phyloP scores from a whole-genome alignment of 805 yeast species.

The Lachancea lanzarotensis region DNA sequence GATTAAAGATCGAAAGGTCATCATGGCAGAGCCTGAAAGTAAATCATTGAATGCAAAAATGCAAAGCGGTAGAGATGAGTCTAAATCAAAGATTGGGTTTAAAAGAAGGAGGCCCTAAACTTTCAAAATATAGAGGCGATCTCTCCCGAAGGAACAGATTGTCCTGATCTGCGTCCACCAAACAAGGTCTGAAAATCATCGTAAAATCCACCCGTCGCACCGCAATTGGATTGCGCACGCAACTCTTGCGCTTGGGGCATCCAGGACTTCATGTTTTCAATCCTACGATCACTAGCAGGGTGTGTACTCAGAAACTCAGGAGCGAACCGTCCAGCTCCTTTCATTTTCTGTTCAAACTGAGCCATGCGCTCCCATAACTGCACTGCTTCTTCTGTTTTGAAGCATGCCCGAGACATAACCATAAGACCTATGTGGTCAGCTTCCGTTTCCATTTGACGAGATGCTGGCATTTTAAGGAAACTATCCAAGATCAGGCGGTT shows the following conservation, averaged over 20 bases:
- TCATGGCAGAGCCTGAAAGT: background rate
- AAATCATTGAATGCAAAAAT: background rate
- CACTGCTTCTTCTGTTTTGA: conserved; percentile 66
- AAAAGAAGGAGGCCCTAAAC: conserved; percentile 23
- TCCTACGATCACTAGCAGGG: conserved; percentile 75
- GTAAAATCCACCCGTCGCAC: conserved; percentile 14
- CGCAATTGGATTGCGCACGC: conserved; percentile 30
- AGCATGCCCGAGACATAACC: conserved; percentile 89
- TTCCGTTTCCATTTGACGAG: conserved; percentile 90
- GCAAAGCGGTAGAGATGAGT: background rate
- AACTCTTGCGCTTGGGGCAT: conserved; percentile 41
- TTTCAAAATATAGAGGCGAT: background rate
- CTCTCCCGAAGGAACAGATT: conserved; percentile 4
- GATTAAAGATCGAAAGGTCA: background rate
- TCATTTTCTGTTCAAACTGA: conserved; percentile 36
- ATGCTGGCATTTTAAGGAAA: conserved; percentile 69
- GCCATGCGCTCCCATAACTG: conserved; percentile 81
- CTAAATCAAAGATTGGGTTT: conserved; percentile 20
- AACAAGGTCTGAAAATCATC: conserved; percentile 18
- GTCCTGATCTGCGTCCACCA: conserved; percentile 7
- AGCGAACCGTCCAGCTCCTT: conserved; percentile 18
- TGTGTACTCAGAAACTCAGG: conserved; percentile 80
- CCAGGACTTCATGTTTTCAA: conserved; percentile 63
- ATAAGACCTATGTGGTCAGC: conserved; percentile 93
- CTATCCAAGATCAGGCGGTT: conserved; percentile 50